These are phyloP conservation scores for Lactarius hengduanensis DNA, from an alignment of 768 basidiomycete species.

Conservation along the genomic window DNA sequence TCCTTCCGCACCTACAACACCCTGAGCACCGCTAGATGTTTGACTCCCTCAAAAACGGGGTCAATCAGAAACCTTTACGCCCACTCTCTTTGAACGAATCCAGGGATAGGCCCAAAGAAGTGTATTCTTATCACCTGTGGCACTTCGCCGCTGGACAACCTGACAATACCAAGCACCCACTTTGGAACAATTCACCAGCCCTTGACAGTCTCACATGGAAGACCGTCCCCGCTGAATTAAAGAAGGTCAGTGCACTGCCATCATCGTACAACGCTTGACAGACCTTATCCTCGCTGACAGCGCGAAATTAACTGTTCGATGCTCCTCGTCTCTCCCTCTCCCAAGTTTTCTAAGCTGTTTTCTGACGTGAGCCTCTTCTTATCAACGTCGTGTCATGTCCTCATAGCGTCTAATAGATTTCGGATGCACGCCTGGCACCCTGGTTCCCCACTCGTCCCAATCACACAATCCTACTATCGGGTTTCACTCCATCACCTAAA, in stretches of 20 bases:
- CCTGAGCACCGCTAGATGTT: constrained; percentile 25
- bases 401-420: constrained; percentile 16
- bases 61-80: constrained; percentile 22
- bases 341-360: constrained; percentile 24
- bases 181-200: constrained; percentile 18
- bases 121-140: constrained; percentile 23
- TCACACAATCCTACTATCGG: constrained; percentile 26
- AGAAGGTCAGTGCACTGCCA: constrained; percentile 21
- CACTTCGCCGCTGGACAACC: constrained; percentile 29
- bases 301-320: constrained; percentile 27
- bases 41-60: constrained; percentile 20
- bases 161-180: constrained; percentile 23
- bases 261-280: constrained; percentile 6
- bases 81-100: constrained; percentile 12
- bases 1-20: not conserved
- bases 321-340: constrained; percentile 24
- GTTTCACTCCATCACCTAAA: constrained; percentile 24
- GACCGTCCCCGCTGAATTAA: constrained; percentile 23
- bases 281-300: constrained; percentile 15
- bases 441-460: constrained; percentile 23
- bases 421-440: constrained; percentile 9
- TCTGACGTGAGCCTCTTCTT: constrained; percentile 22
- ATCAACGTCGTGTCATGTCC: constrained; percentile 16
- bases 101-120: constrained; percentile 22
- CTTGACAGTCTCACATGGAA: constrained; percentile 28